Base-by-base conservation (phyloP, 2,329 filamentous ascomycete species). In the Septoria petroselini region DNA sequence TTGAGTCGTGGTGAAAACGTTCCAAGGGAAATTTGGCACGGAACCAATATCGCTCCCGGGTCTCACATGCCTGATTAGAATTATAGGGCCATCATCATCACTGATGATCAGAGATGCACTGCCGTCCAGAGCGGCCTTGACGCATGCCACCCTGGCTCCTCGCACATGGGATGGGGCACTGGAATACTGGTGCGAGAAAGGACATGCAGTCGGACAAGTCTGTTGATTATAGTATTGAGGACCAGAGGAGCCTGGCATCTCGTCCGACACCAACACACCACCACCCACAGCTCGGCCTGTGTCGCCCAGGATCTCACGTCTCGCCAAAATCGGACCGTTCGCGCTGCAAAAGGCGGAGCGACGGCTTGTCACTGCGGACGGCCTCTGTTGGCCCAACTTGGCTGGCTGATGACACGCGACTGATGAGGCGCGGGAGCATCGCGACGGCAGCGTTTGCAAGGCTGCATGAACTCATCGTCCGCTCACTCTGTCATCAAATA, bases 381-480 rank as follows among this genome's bases (percentile, higher is more conserved):
- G 8, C 38, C 27, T 44, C n/a, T n/a, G n/a, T n/a, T n/a, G n/a
- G n/a, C n/a, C n/a, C n/a, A n/a, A n/a, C n/a, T 45, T 45, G 37
- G 48, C 48, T 44, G 19, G 15, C 23, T 47, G 38, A 47, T 31
- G 15, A 41, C 29, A 44, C 50, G 50, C 50, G 30, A 18, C 18
- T 23, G 42, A 23, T 25, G 5, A 5, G 43, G 30, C 48, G 52
- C 52, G 51, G 52, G 52, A 43, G 51, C 52, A n/a, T n/a, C n/a
- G n/a, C n/a, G n/a, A n/a, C n/a, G n/a, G n/a, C n/a, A n/a, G n/a
- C n/a, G n/a, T n/a, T 37, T 29, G 47, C 42, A 52, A 44, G 39
- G 35, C 53, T 52, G 53, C 53, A 54, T 39, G 49, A 55, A 52
- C 45, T 37, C 33, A 33, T 4, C 30, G n/a, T 5, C n/a, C n/a